phyloP scores from a whole-genome alignment of 805 yeast species.

The Yamadazyma endophytica region DNA sequence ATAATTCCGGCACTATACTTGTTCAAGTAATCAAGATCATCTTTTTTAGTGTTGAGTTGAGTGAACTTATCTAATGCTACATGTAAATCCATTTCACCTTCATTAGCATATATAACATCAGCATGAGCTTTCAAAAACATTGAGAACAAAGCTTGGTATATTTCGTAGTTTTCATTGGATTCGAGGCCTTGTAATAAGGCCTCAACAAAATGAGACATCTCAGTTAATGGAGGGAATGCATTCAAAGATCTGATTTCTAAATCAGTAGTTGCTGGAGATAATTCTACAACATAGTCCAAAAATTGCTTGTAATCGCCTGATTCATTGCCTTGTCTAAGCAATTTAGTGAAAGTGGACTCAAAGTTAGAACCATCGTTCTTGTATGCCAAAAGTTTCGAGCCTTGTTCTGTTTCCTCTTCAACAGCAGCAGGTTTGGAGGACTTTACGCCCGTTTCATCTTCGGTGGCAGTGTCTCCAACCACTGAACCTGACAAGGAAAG shows the following conservation, averaged over 20 bases:
- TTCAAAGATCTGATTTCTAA: constrained; percentile 81
- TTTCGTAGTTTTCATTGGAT: constrained; percentile 62
- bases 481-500: constrained; percentile 59
- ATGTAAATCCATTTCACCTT: constrained; percentile 33
- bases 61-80: constrained; percentile 50
- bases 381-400: constrained; percentile 29
- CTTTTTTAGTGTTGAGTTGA: constrained; percentile 36
- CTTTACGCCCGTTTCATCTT: constrained; percentile 30
- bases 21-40: constrained; percentile 58
- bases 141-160: constrained; percentile 75
- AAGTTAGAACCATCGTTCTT: constrained; percentile 38
- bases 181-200: constrained; percentile 61
- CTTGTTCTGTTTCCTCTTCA: constrained; percentile 19
- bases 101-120: constrained; percentile 56
- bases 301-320: constrained; percentile 44
- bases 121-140: constrained; percentile 77
- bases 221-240: constrained; percentile 60
- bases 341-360: constrained; percentile 70
- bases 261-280: constrained; percentile 78
- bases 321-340: constrained; percentile 51
- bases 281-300: constrained; percentile 47
- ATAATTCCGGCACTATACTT: constrained; percentile 82
- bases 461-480: constrained; percentile 68
- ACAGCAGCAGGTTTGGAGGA: constrained; percentile 8
- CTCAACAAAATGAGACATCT: constrained; percentile 60